Evolutionary conservation across 495 filamentous ascomycete species (phyloP).

Genomic region (Immersiella caudata): DNA sequence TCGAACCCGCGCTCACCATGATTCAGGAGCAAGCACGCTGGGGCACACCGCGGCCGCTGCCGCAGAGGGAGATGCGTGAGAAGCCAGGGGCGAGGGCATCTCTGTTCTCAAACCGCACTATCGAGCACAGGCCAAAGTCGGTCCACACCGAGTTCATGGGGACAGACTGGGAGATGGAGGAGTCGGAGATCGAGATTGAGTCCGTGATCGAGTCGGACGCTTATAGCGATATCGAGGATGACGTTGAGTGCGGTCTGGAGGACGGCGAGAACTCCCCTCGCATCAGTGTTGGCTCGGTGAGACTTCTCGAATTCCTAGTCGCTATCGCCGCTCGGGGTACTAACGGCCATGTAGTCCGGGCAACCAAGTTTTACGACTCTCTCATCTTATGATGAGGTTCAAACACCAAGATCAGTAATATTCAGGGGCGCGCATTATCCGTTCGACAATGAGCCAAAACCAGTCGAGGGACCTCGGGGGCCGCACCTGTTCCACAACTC

Average conservation of each 20-base stretch:
- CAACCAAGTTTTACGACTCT: constrained; percentile 72
- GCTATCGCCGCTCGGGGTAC: constrained; percentile 14
- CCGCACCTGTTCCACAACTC: constrained; percentile 85
- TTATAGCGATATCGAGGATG: constrained; percentile 53
- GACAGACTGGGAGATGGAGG: constrained; percentile 68
- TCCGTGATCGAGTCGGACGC: constrained; percentile 18
- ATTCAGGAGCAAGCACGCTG: constrained; percentile 31
- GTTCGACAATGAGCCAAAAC: constrained; percentile 49
- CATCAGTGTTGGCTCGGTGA: constrained; percentile 67
- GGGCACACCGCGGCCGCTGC: constrained; percentile 24
- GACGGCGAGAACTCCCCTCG: constrained; percentile 67
- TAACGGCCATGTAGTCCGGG: constrained; percentile 50
- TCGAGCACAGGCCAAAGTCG: constrained; percentile 57
- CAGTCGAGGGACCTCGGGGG: constrained; percentile 77
- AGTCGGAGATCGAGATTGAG: constrained; percentile 50
- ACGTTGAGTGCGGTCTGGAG: constrained; percentile 40
- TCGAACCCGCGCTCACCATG: constrained; percentile 23
- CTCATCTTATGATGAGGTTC: constrained; percentile 74
- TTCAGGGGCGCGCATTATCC: constrained; percentile 36
- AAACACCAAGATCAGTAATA: constrained; percentile 63
- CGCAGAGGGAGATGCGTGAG: constrained; percentile 50
- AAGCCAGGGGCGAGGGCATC: constrained; percentile 47
- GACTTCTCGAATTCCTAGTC: constrained; percentile 28
- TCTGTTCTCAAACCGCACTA: constrained; percentile 47
- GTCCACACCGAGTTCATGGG: constrained; percentile 73